phyloP scores from a whole-genome alignment of 768 basidiomycete genomes.

The Phylloporus rhodoxanthus region DNA sequence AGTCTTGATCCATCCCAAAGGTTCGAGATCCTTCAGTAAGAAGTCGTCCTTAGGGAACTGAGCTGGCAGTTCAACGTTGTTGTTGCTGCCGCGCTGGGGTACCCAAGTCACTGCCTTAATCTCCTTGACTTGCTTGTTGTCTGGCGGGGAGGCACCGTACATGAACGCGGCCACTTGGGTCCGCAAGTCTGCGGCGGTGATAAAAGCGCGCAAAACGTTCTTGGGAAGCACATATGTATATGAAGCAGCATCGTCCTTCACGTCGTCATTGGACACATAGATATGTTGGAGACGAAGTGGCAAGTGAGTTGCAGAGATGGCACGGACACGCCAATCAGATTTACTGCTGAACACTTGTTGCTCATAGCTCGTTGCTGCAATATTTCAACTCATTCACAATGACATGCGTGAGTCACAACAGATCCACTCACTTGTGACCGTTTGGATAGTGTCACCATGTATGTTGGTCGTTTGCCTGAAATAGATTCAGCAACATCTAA shows the following conservation, averaged over 20 bases:
- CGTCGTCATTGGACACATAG: conserved; percentile 98
- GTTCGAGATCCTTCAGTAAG: conserved; percentile 91
- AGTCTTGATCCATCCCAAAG: conserved; percentile 94
- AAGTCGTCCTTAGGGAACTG: conserved; percentile 93
- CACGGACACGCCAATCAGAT: conserved; percentile 98
- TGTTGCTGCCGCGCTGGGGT: conserved; percentile 96
- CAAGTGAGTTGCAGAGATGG: conserved; percentile 94
- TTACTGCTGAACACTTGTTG: conserved; percentile 99
- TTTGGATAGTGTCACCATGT: conserved; percentile 93
- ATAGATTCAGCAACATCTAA: conserved; percentile 5
- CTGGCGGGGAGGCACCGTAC: conserved; percentile 88
- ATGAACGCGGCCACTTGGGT: conserved; percentile 94
- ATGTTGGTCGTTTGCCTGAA: conserved; percentile 90
- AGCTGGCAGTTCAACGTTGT: conserved; percentile 83
- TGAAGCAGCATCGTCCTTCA: conserved; percentile 93
- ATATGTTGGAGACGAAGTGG: conserved; percentile 96
- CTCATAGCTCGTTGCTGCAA: conserved; percentile 87
- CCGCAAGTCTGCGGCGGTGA: conserved; percentile 87
- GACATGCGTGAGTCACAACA: neutral
- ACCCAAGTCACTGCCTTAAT: conserved; percentile 97
- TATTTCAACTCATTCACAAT: conserved; percentile 1
- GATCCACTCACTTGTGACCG: conserved; percentile 70
- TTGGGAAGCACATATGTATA: conserved; percentile 96
- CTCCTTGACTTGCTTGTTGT: conserved; percentile 98
- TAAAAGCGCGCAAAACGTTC: conserved; percentile 92